Evolutionary conservation across 257 asterid species (phyloP).

Genomic region (Scutellaria galericulata): DNA sequence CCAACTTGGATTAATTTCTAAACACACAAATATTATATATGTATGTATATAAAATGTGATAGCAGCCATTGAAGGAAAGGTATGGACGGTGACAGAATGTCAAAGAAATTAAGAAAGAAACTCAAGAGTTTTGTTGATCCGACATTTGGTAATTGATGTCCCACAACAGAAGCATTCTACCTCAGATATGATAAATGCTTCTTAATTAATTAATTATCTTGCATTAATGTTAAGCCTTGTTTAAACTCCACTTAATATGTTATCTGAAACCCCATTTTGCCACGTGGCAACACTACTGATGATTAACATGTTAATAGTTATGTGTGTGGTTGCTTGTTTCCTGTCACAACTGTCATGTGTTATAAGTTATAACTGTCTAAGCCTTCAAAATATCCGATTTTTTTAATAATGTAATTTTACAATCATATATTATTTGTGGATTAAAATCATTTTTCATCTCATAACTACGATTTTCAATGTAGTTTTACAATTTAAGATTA

Average conservation of each 20-base stretch:
- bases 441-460: too few relatives aligned
- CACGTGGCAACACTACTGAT: constrained; percentile 23
- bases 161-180: constrained; percentile 40
- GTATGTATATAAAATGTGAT: constrained; percentile 13
- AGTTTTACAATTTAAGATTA: too few relatives aligned
- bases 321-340: constrained; percentile 26
- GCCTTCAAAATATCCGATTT: neutral
- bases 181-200: constrained; percentile 18
- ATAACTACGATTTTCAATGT: too few relatives aligned
- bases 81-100: constrained; percentile 58
- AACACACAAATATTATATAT: neutral
- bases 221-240: neutral
- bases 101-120: constrained; percentile 28
- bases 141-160: constrained; percentile 28
- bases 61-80: constrained; percentile 47
- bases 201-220: constrained; percentile 10
- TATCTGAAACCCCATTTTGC: neutral
- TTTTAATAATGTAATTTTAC: too few relatives aligned
- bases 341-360: constrained; percentile 35
- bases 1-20: constrained; percentile 50
- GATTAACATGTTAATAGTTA: neutral
- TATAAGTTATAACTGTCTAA: constrained; percentile 28
- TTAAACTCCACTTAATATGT: neutral
- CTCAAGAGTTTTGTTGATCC: constrained; percentile 46
- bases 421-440: too few relatives aligned